These are phyloP conservation scores for Metschnikowia gelsemii DNA, from an alignment of 805 yeast genomes.

Conservation along the genomic window DNA sequence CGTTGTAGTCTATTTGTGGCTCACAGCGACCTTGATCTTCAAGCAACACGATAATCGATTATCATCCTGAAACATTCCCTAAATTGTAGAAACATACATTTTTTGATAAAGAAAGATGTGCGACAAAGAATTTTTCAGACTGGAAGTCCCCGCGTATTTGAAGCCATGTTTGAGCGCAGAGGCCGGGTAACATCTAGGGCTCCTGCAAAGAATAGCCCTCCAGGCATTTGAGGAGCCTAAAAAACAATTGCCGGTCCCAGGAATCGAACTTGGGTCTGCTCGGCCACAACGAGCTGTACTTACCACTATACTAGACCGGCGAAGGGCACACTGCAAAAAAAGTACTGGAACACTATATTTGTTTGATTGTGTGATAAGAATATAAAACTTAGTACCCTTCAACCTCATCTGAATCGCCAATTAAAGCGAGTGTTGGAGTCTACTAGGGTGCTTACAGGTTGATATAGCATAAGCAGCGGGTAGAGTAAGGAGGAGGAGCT, in stretches of 20 bases:
- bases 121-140: not conserved
- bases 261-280: conserved; percentile 73
- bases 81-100: conserved; percentile 16
- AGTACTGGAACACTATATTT: not conserved
- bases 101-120: conserved; percentile 5
- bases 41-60: conserved; percentile 27
- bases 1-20: conserved; percentile 92
- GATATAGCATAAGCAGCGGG: too few species aligned
- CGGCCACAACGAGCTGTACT: conserved; percentile 75
- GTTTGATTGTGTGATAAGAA: too few species aligned
- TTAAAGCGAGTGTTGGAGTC: too few species aligned
- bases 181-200: conserved; percentile 21
- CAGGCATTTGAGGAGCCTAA: conserved; percentile 1
- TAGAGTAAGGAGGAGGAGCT: too few species aligned
- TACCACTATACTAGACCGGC: conserved; percentile 62
- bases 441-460: too few species aligned
- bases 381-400: too few species aligned
- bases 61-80: conserved; percentile 23
- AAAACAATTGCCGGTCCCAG: conserved; percentile 59
- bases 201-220: not conserved
- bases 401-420: too few species aligned
- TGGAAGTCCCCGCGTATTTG: not conserved
- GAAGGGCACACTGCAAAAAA: too few species aligned
- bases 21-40: conserved; percentile 48
- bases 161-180: conserved; percentile 3